These are phyloP conservation scores for Cynara cardunculus DNA, from an alignment of 129 eudicot species.

Conservation along the genomic window DNA sequence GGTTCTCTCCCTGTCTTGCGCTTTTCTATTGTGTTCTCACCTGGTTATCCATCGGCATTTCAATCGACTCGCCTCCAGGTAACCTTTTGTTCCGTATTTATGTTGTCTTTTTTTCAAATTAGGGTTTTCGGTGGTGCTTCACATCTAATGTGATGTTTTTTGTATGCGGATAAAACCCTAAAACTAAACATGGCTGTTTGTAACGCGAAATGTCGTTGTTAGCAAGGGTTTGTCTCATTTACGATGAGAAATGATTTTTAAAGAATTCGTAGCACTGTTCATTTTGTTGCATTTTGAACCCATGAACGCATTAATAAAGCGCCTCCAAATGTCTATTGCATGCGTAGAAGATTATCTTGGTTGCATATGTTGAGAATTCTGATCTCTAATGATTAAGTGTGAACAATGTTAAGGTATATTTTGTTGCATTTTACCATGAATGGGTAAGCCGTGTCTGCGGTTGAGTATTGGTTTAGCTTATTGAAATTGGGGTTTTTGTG, in stretches of 20 bases:
- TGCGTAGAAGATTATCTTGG: background rate
- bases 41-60: constrained; percentile 15
- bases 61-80: constrained; percentile 16
- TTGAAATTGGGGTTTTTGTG: background rate
- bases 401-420: background rate
- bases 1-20: background rate
- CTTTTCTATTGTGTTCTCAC: constrained; percentile 4
- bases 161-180: constrained; percentile 21
- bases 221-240: constrained; percentile 20
- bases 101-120: background rate
- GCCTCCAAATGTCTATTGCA: constrained; percentile 10
- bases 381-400: background rate
- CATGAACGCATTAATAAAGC: background rate
- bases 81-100: background rate
- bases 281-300: constrained; percentile 3
- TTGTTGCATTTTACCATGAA: constrained; percentile 5
- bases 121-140: background rate
- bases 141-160: constrained; percentile 4
- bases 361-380: background rate
- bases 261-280: background rate
- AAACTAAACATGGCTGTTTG: background rate
- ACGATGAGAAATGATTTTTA: background rate
- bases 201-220: constrained; percentile 9
- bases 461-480: background rate
- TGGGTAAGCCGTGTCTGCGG: background rate